Percentiles rank a stretch among this genome's conserved stretches.
These are phyloP conservation scores for Ustilago esculenta DNA, from an alignment of 1,284 basidiomycete genomes.

Conservation along the genomic window DNA sequence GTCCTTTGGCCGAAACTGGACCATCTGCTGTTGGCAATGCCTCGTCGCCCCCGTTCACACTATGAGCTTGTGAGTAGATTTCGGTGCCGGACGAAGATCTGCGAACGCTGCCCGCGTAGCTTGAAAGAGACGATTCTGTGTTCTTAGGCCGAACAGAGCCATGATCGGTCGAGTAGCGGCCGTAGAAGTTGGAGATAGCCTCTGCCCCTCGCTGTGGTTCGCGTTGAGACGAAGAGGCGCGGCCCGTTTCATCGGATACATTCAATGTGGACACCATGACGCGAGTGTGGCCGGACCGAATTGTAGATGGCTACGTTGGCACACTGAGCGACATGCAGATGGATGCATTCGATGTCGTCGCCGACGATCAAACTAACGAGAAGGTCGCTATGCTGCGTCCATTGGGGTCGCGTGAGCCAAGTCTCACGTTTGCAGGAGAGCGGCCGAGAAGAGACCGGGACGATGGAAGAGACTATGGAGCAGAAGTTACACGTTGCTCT, in stretches of 20 bases:
- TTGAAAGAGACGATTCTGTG: slow-evolving; percentile 21
- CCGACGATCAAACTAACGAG: slow-evolving; percentile 3
- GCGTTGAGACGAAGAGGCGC: slow-evolving; percentile 15
- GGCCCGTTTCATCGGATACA: slow-evolving; percentile 6
- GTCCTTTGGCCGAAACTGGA: slow-evolving; percentile 9
- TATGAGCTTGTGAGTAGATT: slow-evolving; percentile 31
- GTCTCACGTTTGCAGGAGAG: too few species aligned
- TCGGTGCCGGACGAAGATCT: slow-evolving; percentile 33
- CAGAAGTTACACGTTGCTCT: too few species aligned
- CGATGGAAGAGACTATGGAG: too few species aligned
- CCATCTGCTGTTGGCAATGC: background rate
- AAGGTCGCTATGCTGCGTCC: background rate
- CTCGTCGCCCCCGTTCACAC: slow-evolving; percentile 16
- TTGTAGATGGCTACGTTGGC: background rate
- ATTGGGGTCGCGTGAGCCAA: background rate
- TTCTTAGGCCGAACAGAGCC: slow-evolving; percentile 16
- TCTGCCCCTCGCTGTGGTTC: slow-evolving; percentile 40
- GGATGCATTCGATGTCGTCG: background rate
- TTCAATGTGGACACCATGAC: slow-evolving; percentile 23
- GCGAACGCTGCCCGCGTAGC: slow-evolving; percentile 34
- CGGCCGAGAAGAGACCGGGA: too few species aligned
- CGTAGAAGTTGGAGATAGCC: slow-evolving; percentile 43
- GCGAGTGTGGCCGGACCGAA: background rate
- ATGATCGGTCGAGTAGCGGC: slow-evolving; percentile 38
- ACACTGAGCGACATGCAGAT: slow-evolving; percentile 1